Evolutionary conservation across 345 rosid genomes (phyloP), one percentile per base, ranked within the genome.

Genomic region (Erodium maritimum): DNA sequence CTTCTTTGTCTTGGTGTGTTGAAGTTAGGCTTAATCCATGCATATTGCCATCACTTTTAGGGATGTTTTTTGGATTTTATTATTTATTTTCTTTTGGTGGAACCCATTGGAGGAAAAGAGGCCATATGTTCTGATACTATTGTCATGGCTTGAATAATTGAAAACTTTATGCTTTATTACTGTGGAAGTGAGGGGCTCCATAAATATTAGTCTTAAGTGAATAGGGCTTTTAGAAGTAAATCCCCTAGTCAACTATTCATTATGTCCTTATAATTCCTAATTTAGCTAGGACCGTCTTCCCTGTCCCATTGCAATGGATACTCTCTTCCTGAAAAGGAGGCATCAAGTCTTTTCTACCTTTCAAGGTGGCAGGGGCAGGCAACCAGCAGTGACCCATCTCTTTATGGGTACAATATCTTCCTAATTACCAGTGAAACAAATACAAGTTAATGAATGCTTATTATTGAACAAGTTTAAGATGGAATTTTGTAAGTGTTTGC

Each of bases 341-440:
- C n/a, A 29, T n/a, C 34, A 29, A 3, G 8, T 29, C 8, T 8
- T 29, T 8, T 29, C 34, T 29, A 29, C 34, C 10, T 37, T 37
- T 37, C 11, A 37, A 84, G 76, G 62, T 65, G 13, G 1, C 10
- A 11, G 6, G 4, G 6, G 13, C 57, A 48, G 73, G 66, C 61
- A 37, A 37, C 10, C 46, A 37, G 6, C 46, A 6, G 46, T 6
- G 13, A 37, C 46, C 46, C 46, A 81, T 37, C 46, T 11, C 46
- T 5, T 37, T 37, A 3, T 6, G 46, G 10, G 10, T 37, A 37
- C 14, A 3, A 3, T 37, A 5, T 5, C 10, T 37, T 37, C 46
- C 76, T 60, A 79, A 80, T 25, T 71, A 73, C 19, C 94, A 79
- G 64, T 62, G 87, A 57, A 61, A 66, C 61, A 82, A 80, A 37